Conservation (phyloP, 2,329 filamentous ascomycete genomes). For the Phaeoacremonium minimum region DNA sequence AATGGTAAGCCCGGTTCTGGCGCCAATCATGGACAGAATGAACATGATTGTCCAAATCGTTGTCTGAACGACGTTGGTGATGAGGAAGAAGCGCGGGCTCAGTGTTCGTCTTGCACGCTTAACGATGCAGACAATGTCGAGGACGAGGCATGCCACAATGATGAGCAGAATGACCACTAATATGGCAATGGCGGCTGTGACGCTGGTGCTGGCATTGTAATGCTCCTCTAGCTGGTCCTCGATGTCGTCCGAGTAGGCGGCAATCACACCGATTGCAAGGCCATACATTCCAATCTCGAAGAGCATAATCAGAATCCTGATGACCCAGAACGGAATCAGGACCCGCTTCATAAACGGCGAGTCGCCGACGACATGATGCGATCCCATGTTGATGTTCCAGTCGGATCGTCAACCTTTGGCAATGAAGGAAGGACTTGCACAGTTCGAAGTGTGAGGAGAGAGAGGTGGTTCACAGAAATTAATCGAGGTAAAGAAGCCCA, state of each 20-base stretch:
- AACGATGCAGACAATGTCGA: conserved; percentile 25
- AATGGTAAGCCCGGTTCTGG: conserved; percentile 6
- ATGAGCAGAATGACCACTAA: conserved; percentile 17
- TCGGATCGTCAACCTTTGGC: no score
- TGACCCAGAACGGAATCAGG: conserved; percentile 26
- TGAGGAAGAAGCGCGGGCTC: conserved; percentile 24
- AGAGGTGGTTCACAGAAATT: no score
- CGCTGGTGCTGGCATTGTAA: conserved; percentile 10
- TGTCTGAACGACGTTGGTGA: conserved; percentile 21
- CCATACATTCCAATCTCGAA: conserved; percentile 18
- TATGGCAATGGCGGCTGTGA: conserved; percentile 14
- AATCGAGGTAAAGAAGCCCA: no score
- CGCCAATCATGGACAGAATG: conserved; percentile 17
- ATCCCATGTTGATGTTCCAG: conserved; percentile 17
- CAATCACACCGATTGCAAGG: conserved; percentile 12
- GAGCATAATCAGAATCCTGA: conserved; percentile 23
- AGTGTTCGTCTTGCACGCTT: conserved; percentile 23
- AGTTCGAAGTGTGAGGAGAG: no score
- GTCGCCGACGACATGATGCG: conserved; percentile 20
- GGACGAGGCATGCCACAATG: conserved; percentile 18
- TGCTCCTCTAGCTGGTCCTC: conserved; percentile 9
- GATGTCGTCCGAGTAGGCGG: conserved; percentile 11
- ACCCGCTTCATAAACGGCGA: conserved; percentile 29
- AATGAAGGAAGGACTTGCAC: no score
- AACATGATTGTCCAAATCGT: conserved; percentile 19